Evolutionary conservation across 345 rosid species (phyloP).

Genomic region (Atalantia buxifolia): DNA sequence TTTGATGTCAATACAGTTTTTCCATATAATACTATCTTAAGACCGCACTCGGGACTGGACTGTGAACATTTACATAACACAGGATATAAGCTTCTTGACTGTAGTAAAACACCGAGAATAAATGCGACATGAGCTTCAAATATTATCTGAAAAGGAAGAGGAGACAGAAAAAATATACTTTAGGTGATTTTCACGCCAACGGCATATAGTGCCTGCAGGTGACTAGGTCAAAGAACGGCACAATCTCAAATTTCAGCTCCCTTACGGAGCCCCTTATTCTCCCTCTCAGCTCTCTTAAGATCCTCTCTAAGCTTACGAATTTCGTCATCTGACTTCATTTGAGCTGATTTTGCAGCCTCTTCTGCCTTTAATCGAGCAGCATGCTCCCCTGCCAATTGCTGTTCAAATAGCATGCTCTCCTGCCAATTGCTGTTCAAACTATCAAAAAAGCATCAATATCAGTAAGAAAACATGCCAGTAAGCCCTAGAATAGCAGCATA

Average conservation of each 20-base stretch:
- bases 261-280: constrained; percentile 22
- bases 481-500: background rate
- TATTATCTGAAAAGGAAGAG: no score
- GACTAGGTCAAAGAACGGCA: no score
- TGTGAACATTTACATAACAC: background rate
- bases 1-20: background rate
- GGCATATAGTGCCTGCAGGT: no score
- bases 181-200: no score
- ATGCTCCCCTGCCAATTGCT: constrained; percentile 70
- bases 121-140: background rate
- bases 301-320: no score
- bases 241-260: no score
- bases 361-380: constrained; percentile 73
- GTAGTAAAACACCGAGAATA: background rate
- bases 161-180: no score
- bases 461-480: background rate
- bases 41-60: no score
- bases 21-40: background rate
- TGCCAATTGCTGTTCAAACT: constrained; percentile 55
- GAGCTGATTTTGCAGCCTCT: constrained; percentile 49
- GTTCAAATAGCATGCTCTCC: no score
- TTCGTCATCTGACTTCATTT: constrained; percentile 71
- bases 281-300: constrained; percentile 55
- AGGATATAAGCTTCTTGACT: background rate
- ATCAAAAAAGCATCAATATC: no score